These are phyloP conservation scores for Phlyctochytrium bullatum DNA, from an alignment of 192 early-diverging fungal species.

Conservation along the genomic window DNA sequence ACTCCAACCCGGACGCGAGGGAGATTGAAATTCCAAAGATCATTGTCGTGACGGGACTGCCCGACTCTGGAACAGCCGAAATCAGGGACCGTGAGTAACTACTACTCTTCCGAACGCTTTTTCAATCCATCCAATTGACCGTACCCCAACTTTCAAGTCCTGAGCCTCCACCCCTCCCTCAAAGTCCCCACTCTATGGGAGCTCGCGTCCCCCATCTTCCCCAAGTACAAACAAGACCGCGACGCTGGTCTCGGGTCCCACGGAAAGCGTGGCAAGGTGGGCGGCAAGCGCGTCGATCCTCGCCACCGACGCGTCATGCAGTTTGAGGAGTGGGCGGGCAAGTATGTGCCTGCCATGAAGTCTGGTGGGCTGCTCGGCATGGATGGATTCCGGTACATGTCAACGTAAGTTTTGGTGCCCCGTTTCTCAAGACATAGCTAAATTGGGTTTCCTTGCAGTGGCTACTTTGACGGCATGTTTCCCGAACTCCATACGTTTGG, in stretches of 20 bases:
- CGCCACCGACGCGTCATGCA: not conserved
- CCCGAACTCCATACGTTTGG: constrained; percentile 4
- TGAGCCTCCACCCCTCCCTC: not conserved
- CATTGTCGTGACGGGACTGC: not conserved
- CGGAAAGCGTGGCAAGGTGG: not conserved
- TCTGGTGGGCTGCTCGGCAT: not conserved
- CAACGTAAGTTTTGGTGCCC: not conserved
- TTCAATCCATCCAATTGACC: too few species aligned
- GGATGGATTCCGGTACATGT: not conserved
- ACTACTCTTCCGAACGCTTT: not conserved
- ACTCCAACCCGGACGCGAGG: not conserved
- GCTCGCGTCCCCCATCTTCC: not conserved
- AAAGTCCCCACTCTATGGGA: not conserved
- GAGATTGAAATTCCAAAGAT: not conserved
- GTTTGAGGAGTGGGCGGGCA: not conserved
- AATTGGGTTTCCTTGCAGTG: not conserved
- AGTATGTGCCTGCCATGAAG: constrained; percentile 2
- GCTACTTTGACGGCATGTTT: constrained; percentile 3
- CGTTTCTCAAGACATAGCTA: not conserved
- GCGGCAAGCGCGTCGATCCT: not conserved
- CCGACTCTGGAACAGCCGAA: not conserved
- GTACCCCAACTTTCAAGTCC: not conserved
- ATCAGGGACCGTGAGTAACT: constrained; percentile 1
- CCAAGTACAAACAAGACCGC: not conserved
- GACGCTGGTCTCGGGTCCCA: not conserved